Evolutionary conservation across 1,284 basidiomycete genomes (phyloP), one percentile per base, ranked within the genome.

Genomic region (Porogramme epimiltina): DNA sequence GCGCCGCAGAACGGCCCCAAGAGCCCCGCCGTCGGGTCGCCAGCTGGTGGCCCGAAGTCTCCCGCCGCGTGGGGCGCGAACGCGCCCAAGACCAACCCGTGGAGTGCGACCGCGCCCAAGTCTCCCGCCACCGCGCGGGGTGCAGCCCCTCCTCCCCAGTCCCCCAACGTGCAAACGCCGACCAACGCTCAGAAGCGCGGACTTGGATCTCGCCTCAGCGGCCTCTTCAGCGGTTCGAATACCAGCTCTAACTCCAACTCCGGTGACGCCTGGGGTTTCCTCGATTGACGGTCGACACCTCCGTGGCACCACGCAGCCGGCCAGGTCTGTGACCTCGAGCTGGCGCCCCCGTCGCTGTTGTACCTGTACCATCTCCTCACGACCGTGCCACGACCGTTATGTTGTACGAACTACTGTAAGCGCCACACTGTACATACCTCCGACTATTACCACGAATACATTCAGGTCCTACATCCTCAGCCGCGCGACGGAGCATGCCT

Each of bases 381-480:
- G 42, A 48, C 34, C 34, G 38, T 41, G 42, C 24, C 37, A 45
- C 37, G 45, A 38, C 19, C 33, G 39, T 42, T 18, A 24, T 51
- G 49, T 51, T 52, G 51, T 52, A 52, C 46, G 42, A 52, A 34
- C 42, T 40, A 39, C 41, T 48, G 46, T 52, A 44, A 47, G 45
- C 26, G 42, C 45, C 45, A 42, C 46, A 48, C 28, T 52, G 46
- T 52, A 52, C 42, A 52, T 52, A 52, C 51, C 45, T 24, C 39
- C 28, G n/a, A 33, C 37, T 45, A 48, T 28, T 41, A 24, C 33
- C 28, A 48, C 41, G 31, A 45, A 48, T 45, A 37, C 42, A 48
- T 52, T 38, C 22, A 41, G 33, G 33, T 47, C 41, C 18, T 13
- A 16, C 24, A 42, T 13, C 41, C 11, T 25, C 41, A 6, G 25